Evolutionary conservation across 2,329 filamentous ascomycete genomes (phyloP), one percentile per base, ranked within the genome.

Genomic region (Penicillium thymicola): DNA sequence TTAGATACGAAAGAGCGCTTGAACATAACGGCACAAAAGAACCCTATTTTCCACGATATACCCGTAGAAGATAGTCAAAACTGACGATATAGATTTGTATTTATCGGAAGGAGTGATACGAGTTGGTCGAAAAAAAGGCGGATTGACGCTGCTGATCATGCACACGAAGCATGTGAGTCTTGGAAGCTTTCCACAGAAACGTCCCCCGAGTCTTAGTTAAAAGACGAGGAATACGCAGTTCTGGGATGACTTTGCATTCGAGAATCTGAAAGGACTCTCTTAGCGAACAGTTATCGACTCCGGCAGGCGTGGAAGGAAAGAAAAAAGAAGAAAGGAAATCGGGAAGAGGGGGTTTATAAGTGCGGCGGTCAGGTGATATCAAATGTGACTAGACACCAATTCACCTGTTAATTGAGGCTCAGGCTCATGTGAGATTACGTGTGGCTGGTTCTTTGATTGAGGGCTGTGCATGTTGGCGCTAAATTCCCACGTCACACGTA

Each of bases 1-100:
- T 87, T 88, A 67, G 88, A 87, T 75, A 87, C 83, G 79, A 94
- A 92, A 72, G 92, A 92, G 75, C 90, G 90, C 81, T 92, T 95
- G 83, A 96, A 96, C 90, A 96, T 96, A 76, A 74, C 81, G 79
- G 72, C 70, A 65, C 67, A 67, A 65, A 46, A 16, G 11, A 30
- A 9, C 0, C 64, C 68, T 59, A 59, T 68, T 66, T 53, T 60
- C 61, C 58, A 68, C n/a, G 58, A 52, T 65, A 72, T 61, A 68
- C 70, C 63, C 72, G 72, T 69, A 78, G 75, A 75, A 76, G 80
- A 76, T 71, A 76, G 76, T 78, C 70, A 76, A 78, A 65, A 71
- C 51, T 51, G 69, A 67, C 62, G 10, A 62, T 67, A 70, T 71
- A 64, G 72, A 72, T 54, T 64, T 67, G 65, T 59, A 61, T 55